phyloP scores from a whole-genome alignment of 768 basidiomycete species.

The Suillus cothurnatus region DNA sequence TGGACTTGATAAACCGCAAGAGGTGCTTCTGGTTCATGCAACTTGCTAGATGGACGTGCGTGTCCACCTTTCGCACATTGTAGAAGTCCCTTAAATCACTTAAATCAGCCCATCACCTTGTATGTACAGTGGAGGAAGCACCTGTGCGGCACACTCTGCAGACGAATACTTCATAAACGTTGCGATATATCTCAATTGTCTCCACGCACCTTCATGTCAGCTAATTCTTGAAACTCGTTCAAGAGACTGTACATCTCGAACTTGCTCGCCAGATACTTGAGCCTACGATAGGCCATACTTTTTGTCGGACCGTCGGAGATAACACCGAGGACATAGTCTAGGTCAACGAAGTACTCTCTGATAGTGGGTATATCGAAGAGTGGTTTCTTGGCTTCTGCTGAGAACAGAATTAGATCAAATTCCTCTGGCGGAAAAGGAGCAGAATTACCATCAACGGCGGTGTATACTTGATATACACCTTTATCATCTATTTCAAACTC shows the following conservation, averaged over 20 bases:
- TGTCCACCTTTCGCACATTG: slow-evolving; percentile 97
- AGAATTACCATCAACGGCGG: slow-evolving; percentile 19
- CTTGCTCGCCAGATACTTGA: slow-evolving; percentile 91
- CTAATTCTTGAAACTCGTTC: slow-evolving; percentile 91
- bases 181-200: neutral
- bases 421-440: neutral
- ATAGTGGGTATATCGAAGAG: slow-evolving; percentile 81
- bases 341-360: slow-evolving; percentile 93
- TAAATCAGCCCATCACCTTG: slow-evolving; percentile 9
- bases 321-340: slow-evolving; percentile 88
- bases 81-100: slow-evolving; percentile 83
- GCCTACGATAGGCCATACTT: slow-evolving; percentile 88
- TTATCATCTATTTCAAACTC: slow-evolving; percentile 77
- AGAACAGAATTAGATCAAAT: neutral
- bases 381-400: slow-evolving; percentile 49
- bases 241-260: slow-evolving; percentile 91
- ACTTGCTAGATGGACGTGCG: slow-evolving; percentile 97
- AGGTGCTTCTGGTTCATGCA: slow-evolving; percentile 99
- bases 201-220: slow-evolving; percentile 90
- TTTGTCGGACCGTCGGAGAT: slow-evolving; percentile 96
- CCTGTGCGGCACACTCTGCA: slow-evolving; percentile 36
- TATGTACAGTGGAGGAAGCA: slow-evolving; percentile 8
- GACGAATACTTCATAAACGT: neutral
- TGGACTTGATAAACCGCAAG: slow-evolving; percentile 97
- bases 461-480: slow-evolving; percentile 90